phyloP scores from a whole-genome alignment of 2,329 filamentous ascomycete species.

The Alternaria panax region DNA sequence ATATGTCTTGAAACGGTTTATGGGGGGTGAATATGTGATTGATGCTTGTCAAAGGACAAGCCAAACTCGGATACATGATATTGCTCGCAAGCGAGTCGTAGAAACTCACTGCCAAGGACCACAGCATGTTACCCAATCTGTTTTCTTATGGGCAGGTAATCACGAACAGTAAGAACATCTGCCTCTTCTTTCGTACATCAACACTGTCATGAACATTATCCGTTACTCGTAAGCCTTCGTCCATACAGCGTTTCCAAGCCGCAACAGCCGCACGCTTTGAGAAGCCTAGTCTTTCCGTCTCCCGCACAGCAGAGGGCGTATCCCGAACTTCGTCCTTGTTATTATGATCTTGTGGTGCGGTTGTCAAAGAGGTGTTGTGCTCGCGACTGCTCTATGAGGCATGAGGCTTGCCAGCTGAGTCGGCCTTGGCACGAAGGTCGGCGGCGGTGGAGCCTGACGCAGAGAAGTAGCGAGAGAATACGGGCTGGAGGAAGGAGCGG shows the following conservation, averaged over 20 bases:
- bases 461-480: slow-evolving; percentile 91
- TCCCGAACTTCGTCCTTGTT: slow-evolving; percentile 11
- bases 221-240: slow-evolving; percentile 32
- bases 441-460: slow-evolving; percentile 75
- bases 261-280: slow-evolving; percentile 36
- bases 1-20: neutral
- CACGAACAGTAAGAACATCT: slow-evolving; percentile 36
- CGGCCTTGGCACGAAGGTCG: slow-evolving; percentile 88
- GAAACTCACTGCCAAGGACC: slow-evolving; percentile 26
- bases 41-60: slow-evolving; percentile 11
- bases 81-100: slow-evolving; percentile 14
- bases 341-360: slow-evolving; percentile 33
- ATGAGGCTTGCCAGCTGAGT: slow-evolving; percentile 63
- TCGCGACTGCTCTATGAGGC: slow-evolving; percentile 32
- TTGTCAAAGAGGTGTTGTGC: slow-evolving; percentile 38
- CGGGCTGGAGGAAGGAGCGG: slow-evolving; percentile 91
- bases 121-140: slow-evolving; percentile 25
- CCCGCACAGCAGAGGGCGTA: slow-evolving; percentile 17
- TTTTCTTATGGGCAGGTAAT: slow-evolving; percentile 29
- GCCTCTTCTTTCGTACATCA: slow-evolving; percentile 28
- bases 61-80: slow-evolving; percentile 10
- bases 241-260: slow-evolving; percentile 37
- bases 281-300: slow-evolving; percentile 11
- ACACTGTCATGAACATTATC: slow-evolving; percentile 26
- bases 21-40: slow-evolving; percentile 8